Base-by-base conservation (phyloP, 2,329 filamentous ascomycete species). In the Paraphaeosphaeria sporulosa region DNA sequence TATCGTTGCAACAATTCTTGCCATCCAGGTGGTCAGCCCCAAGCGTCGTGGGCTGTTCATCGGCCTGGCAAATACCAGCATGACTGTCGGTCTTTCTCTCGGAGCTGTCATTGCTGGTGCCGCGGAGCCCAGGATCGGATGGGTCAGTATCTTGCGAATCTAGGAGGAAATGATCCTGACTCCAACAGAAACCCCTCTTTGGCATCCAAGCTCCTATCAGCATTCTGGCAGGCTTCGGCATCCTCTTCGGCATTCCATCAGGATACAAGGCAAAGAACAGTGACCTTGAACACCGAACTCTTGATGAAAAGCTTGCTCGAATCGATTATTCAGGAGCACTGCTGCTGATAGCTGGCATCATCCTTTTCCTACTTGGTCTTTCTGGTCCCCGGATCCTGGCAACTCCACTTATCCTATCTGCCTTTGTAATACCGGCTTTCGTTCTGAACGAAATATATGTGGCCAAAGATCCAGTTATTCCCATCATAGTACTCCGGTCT, bases 271-370 rank as follows among this genome's bases (percentile, higher is more conserved):
- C 67, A 55, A 79, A 78, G 53, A 72, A 75, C n/a, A 79, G 79
- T 63, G 71, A 74, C 2, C 59, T 73, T 64, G 56, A 64, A 57
- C 61, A 77, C 48, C 62, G 78, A 49, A 80, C 83, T 40, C 67
- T 83, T 40, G 60, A 76, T 53, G 71, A 84, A 32, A 91, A 89
- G 68, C 80, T 94, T 12, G 83, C 83, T 3, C 80, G 82, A 1
- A 87, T 96, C 57, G 93, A 96, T 76, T 95, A 94, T 67, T 81
- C 88, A 0, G 92, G 92, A 3, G 90, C 90, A 7, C 40, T 86
- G 0, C 81, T 88, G 19, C 63, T 78, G 34, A 74, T 71, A 13
- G 57, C 62, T 4, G 85, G 90, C 2, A 88, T 94, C 17, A 84
- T 91, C 0, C 82, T 93, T 7, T 87, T 96, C 59, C 87, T 96